Percentiles rank a stretch among this genome's conserved stretches.
These are phyloP conservation scores for Tympanopsis confertula DNA, from an alignment of 2,329 filamentous ascomycete genomes.

Conservation along the genomic window DNA sequence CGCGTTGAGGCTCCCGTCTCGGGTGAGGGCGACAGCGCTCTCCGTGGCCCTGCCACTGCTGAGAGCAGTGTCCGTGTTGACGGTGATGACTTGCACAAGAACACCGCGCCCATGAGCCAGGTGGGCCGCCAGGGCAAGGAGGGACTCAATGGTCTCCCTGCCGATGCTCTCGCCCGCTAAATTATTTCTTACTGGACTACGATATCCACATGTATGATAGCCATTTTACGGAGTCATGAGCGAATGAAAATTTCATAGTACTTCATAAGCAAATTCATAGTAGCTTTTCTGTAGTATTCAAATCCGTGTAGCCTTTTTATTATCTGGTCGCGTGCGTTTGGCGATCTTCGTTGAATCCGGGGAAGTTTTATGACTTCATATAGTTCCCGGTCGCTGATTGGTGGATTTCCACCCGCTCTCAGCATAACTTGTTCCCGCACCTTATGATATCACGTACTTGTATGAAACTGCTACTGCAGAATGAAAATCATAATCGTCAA, in stretches of 20 bases:
- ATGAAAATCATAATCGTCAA: no score
- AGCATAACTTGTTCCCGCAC: no score
- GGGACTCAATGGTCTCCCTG: slow-evolving; percentile 38
- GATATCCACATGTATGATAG: slow-evolving; percentile 1
- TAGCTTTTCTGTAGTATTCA: no score
- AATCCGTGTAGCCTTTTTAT: no score
- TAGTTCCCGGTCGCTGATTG: no score
- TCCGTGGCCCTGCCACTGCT: slow-evolving; percentile 48
- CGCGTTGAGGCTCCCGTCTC: slow-evolving; percentile 39
- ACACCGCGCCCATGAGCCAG: slow-evolving; percentile 41
- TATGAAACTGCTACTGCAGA: no score
- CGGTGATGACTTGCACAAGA: slow-evolving; percentile 48
- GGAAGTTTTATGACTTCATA: no score
- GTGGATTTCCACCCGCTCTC: no score
- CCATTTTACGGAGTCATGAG: not conserved
- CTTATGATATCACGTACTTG: no score
- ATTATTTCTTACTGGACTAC: not conserved
- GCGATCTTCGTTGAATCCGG: no score
- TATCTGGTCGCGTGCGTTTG: no score
- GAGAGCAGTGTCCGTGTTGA: slow-evolving; percentile 36
- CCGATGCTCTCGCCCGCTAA: slow-evolving; percentile 42
- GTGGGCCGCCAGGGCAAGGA: slow-evolving; percentile 44
- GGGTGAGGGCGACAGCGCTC: slow-evolving; percentile 30
- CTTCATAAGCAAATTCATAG: no score
- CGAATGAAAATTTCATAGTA: not conserved